Evolutionary conservation across 202 grass and related monocot genomes (phyloP).

Genomic region (Alloteropsis angusta): DNA sequence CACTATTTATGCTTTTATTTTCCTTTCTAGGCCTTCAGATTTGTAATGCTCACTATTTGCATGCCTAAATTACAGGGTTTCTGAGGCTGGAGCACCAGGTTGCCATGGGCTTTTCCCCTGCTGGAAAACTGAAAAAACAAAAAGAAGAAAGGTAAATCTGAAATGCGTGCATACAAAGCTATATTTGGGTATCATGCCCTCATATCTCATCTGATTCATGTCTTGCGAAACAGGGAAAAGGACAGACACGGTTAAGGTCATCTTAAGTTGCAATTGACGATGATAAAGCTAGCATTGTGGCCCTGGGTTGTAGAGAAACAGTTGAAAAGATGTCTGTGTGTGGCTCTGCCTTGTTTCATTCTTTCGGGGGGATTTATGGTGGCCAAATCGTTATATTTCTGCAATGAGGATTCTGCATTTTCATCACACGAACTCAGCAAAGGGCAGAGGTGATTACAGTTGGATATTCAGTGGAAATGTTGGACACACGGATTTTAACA

Average conservation of each 20-base stretch:
- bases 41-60: background rate
- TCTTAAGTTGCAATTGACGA: slow-evolving; percentile 11
- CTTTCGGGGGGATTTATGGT: background rate
- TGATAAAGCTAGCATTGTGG: background rate
- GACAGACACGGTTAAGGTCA: slow-evolving; percentile 20
- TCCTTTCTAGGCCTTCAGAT: background rate
- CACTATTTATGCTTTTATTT: background rate
- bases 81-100: slow-evolving; percentile 45
- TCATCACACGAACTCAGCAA: background rate
- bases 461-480: background rate
- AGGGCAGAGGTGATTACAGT: background rate
- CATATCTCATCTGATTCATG: background rate
- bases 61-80: slow-evolving; percentile 32
- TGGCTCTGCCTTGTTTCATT: background rate
- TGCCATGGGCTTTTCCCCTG: slow-evolving; percentile 60
- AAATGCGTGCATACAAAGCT: background rate
- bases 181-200: background rate
- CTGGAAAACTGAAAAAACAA: slow-evolving; percentile 54
- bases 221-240: slow-evolving; percentile 20
- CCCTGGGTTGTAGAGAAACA: background rate
- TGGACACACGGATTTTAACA: background rate
- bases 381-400: background rate
- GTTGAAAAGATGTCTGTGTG: background rate
- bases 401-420: background rate
- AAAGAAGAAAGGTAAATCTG: slow-evolving; percentile 42